Base-by-base conservation (phyloP, 2,329 filamentous ascomycete genomes). In the Aspergillus terreus region DNA sequence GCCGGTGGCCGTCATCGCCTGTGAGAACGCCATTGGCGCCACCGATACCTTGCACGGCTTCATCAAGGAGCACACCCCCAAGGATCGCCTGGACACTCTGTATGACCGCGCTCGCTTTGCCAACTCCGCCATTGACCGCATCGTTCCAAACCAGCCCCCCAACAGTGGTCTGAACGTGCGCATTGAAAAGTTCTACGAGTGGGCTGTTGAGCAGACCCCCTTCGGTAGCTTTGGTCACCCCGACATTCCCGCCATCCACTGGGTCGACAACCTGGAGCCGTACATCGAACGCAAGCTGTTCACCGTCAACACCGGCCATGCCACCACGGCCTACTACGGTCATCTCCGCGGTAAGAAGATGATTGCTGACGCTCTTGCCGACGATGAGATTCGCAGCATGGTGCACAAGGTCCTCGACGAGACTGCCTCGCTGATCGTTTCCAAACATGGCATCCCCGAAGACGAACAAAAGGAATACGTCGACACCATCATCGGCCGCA, bases 251-350 rank as follows among this genome's bases (percentile, higher is more conserved):
- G 92, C 92, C 54, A 86, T 97, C 70, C 88, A 95, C 77, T 96
- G 90, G 84, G 94, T 97, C 53, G 85, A 90, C 58, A 82, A 97
- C 76, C 84, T 99, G 27, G 82, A 86, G 68, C 94, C 94, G 52
- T 99, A 92, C 78, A 97, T 99, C 66, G 94, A 99, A 84, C 92
- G 94, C 74, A 99, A 99, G 83, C 86, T 99, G 59, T 99, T 92
- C 81, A 99, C 94, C 19, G 92, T 99, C 82, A 99, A 99, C 83
- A 99, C 94, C 19, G 88, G 91, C 50, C 94, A 99, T 71, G 94
- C 94, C 54, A 95, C 92, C 6, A 92, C 92, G 17, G 92, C 94
- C 54, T 97, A 97, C 82, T 92, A 94, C 73, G 92, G 92, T 50
- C 88, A 95, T 81, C 82, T 91, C 76, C 82, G 85, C 60, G 85